Percentiles rank a stretch among this genome's conserved stretches.
phyloP scores from a whole-genome alignment of 345 rosid genomes.

The Murraya paniculata region DNA sequence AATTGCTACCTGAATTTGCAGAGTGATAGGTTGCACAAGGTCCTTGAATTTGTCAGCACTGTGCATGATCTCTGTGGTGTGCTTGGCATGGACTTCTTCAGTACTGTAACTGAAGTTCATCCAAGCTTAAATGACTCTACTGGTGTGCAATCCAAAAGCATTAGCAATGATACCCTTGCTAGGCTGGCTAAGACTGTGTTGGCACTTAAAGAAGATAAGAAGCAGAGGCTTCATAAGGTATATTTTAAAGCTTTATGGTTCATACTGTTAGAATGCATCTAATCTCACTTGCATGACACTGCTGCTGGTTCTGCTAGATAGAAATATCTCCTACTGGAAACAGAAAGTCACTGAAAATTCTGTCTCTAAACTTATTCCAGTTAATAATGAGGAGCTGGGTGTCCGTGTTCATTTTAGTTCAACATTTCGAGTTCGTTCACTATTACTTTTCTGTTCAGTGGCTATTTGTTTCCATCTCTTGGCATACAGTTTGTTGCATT shows the following conservation, averaged over 20 bases:
- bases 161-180: slow-evolving; percentile 84
- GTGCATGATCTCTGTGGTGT: slow-evolving; percentile 94
- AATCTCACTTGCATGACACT: background rate
- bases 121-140: slow-evolving; percentile 84
- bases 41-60: slow-evolving; percentile 85
- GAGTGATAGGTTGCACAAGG: slow-evolving; percentile 90
- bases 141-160: slow-evolving; percentile 73
- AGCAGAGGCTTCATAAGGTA: slow-evolving; percentile 84
- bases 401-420: background rate
- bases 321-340: background rate
- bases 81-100: slow-evolving; percentile 84
- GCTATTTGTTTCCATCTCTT: background rate
- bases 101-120: slow-evolving; percentile 82
- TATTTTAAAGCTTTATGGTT: background rate
- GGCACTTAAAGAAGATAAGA: slow-evolving; percentile 79
- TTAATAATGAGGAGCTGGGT: too few species aligned
- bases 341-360: background rate
- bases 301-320: background rate
- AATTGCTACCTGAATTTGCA: slow-evolving; percentile 31
- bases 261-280: background rate
- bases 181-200: slow-evolving; percentile 77
- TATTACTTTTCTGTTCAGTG: background rate
- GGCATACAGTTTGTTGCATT: background rate
- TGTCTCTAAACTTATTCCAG: background rate
- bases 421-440: background rate